Base-by-base conservation (phyloP, 352 stramenopile genomes). In the Blastocystis sp. region DNA sequence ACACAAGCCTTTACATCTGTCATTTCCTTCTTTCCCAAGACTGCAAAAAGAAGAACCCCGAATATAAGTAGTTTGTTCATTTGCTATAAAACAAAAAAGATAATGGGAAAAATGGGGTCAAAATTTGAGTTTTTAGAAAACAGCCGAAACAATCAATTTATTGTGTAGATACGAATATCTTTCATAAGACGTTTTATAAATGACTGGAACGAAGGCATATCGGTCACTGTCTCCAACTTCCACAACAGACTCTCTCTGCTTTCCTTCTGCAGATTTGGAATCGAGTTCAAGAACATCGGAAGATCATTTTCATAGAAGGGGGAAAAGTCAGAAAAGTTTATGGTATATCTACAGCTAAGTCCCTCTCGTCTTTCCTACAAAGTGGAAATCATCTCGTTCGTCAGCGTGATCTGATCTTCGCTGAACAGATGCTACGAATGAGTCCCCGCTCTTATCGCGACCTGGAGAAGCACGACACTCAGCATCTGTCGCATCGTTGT, bases 191-290 rank as follows among this genome's bases (percentile, higher is more conserved):
- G 29, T 69, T 68, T 20, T 23, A 84, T 69, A 29, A 64, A 53
- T 9, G 37, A 47, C 50, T 84, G 73, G 73, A 84, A 84, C 34
- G 73, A 84, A 13, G 73, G 73, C 73, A 84, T 84, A 45, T 84
- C 73, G 1, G 73, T 66, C 37, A 84, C 73, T 8, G 73, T 29
- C 4, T 26, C 34, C 26, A 84, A n/a, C 11, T 43, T 43, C 73
- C 73, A 84, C 15, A 61, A 18, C 3, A 84, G 18, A 11, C 62
- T 26, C 73, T 84, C 73, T 23, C 41, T 13, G 15, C 37, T 45
- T 8, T 84, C 73, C 50, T 84, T 84, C 4, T 20, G 39, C 20
- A 84, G 26, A 9, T 18, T 15, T 20, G 54, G 8, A 1, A 84
- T 15, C 23, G 73, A 84, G 39, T 66, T 43, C 50, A 84, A n/a